A percentile compares a stretch with the other conserved stretches of the same genome.
Evolutionary conservation across 108 stramenopile species (phyloP).

Genomic region (Chaetoceros tenuissimus): DNA sequence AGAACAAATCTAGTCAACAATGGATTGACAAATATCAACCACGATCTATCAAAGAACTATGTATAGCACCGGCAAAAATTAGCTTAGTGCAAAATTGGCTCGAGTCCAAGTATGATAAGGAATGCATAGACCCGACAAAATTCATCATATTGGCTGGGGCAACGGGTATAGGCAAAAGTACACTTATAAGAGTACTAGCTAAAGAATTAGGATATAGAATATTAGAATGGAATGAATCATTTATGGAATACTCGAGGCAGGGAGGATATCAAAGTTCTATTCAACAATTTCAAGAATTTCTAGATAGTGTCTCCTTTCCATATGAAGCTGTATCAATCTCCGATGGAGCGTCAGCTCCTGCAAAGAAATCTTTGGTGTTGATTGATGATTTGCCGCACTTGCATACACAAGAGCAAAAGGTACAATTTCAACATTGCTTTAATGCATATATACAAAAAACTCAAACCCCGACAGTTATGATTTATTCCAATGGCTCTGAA

Average conservation of each 20-base stretch:
- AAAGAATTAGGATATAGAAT: constrained; percentile 41
- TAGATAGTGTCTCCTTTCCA: constrained; percentile 10
- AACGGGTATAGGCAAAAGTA: constrained; percentile 77
- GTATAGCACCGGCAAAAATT: constrained; percentile 80
- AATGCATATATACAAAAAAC: constrained; percentile 48
- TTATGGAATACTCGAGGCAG: constrained; percentile 7
- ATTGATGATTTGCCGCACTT: constrained; percentile 72
- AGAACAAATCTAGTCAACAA: too few species aligned
- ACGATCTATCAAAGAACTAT: constrained; percentile 32
- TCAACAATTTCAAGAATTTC: constrained; percentile 68
- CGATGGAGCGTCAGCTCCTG: neutral
- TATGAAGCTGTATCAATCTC: neutral
- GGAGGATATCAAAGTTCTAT: constrained; percentile 12
- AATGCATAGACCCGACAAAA: constrained; percentile 12
- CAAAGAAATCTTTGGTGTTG: constrained; percentile 32
- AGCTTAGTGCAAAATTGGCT: constrained; percentile 55
- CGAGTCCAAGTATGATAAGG: constrained; percentile 1
- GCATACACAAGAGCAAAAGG: too few species aligned
- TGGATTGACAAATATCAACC: constrained; percentile 71
- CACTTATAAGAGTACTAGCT: constrained; percentile 43
- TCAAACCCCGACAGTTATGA: constrained; percentile 48
- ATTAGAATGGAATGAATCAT: constrained; percentile 64
- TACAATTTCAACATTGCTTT: too few species aligned
- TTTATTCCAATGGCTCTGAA: constrained; percentile 70
- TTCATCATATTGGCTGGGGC: constrained; percentile 67